Evolutionary conservation across 2,329 filamentous ascomycete genomes (phyloP), one percentile per base, ranked within the genome.

Genomic region (Aspergillus proliferans): DNA sequence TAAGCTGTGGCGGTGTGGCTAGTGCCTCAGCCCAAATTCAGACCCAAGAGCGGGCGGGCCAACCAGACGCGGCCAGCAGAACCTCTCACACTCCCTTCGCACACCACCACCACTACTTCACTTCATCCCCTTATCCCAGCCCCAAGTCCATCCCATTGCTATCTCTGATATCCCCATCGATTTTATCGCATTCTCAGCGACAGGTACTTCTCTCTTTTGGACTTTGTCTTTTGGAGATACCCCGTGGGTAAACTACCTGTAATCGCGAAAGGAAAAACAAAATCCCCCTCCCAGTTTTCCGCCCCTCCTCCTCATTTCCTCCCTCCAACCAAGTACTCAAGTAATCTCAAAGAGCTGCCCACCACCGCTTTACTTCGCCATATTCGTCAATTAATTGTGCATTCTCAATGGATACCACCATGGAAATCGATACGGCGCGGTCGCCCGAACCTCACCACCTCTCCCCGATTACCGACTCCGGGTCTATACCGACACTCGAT

Each of bases 391-490:
- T 53, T 57, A 57, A 52, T 53, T 57, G 57, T 53, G 55, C 50
- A 55, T 46, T 52, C 48, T 36, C 51, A 57, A 95, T 96, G 90
- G 92, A 98, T 74, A 95, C 90, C 67, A 95, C 94, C 74, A 98
- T 98, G 93, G 92, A 96, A 64, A 74, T 77, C 78, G 93, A 98
- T 71, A 90, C 95, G 62, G 87, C 86, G 66, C 88, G 91, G 74
- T 84, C 87, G 65, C 87, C 90, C 58, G 84, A 87, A 68, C 81
- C 83, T 58, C 81, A 88, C 69, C 86, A 86, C 67, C 74, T 95
- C 62, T 83, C 86, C 52, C 83, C 89, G 45, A 77, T 83, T 48
- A 80, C 83, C 64, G 93, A 97, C 76, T 87, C 92, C 48, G 85
- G 91, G 53, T 88, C 90, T 60, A 93, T 95, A 76, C 84, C 87